phyloP scores from a whole-genome alignment of 495 filamentous ascomycete species.

The Xylaria curta region DNA sequence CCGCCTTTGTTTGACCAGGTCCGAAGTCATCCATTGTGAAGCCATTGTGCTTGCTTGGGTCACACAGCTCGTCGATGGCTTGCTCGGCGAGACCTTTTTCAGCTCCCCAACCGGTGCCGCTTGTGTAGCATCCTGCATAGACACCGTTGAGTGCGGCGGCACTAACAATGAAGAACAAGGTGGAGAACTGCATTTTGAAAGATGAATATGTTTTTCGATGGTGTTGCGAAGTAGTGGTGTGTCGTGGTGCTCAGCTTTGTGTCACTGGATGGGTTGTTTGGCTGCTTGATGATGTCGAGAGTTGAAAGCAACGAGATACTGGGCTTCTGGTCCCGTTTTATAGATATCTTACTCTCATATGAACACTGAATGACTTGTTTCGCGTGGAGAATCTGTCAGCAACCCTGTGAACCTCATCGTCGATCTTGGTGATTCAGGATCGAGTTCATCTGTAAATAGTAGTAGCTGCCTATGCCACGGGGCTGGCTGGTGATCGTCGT shows the following conservation, averaged over 20 bases:
- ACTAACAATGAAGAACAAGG: not conserved
- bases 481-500: not conserved
- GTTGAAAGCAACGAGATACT: not conserved
- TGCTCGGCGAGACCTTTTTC: conserved; percentile 1
- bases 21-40: not conserved
- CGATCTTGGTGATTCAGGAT: not conserved
- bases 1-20: not conserved
- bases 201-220: not conserved
- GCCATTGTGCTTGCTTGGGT: not conserved
- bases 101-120: not conserved
- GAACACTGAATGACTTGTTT: not conserved
- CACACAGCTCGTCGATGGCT: not conserved
- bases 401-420: not conserved
- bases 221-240: not conserved
- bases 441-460: not conserved
- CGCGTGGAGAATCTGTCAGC: not conserved
- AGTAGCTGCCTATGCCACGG: not conserved
- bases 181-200: not conserved
- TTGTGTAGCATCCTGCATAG: conserved; percentile 1
- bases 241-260: not conserved
- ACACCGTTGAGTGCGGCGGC: not conserved
- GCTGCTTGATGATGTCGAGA: not conserved
- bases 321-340: not conserved
- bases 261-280: not conserved
- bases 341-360: not conserved